Evolutionary conservation across 2,329 filamentous ascomycete genomes (phyloP), one percentile per base, ranked within the genome.

Genomic region (Xylariaceae sp.): DNA sequence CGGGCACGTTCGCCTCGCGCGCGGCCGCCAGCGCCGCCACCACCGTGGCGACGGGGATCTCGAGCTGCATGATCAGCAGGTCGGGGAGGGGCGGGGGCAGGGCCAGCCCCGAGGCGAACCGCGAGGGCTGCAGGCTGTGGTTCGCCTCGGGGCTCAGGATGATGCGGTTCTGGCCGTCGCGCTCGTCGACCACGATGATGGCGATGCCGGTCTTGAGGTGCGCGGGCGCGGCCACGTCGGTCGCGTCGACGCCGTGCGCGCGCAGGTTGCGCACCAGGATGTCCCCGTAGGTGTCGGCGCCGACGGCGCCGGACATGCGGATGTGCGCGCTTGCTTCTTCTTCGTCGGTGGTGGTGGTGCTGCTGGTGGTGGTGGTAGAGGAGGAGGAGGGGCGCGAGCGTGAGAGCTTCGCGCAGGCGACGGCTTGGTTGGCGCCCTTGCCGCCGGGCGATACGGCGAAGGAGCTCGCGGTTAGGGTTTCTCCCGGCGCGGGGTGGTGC

Each of bases 371-470:
- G 29, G 81, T 70, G 45, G 68, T 56, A 50, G 72, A 63, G 40
- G 70, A 7, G 40, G 41, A 71, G 14, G 67, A 63, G 3, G 74
- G 64, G 32, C 77, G 78, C 23, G 80, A 69, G 46, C 89, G 83
- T 1, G 90, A 95, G 48, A 96, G 84, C 61, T 93, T 90, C 48
- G 88, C 90, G 75, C 89, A 92, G 20, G 92, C 91, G 53, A 96
- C 90, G 57, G 92, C 93, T 78, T 98, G 93, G 78, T 98, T 98
- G 58, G 93, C 92, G 62, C 93, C 93, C 77, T 99, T 99, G 54
- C 95, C 93, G 67, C 93, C 95, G 26, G 89, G 88, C 43, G 89
- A 92, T 37, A 88, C 91, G 69, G 82, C 82, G 76, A 96, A 96
- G 19, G 85, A 86, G 62, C 79, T 86, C 46, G 91, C 84, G 2